Base-by-base conservation (phyloP, 192 early-diverging fungal species). In the Entomortierella lignicola region DNA sequence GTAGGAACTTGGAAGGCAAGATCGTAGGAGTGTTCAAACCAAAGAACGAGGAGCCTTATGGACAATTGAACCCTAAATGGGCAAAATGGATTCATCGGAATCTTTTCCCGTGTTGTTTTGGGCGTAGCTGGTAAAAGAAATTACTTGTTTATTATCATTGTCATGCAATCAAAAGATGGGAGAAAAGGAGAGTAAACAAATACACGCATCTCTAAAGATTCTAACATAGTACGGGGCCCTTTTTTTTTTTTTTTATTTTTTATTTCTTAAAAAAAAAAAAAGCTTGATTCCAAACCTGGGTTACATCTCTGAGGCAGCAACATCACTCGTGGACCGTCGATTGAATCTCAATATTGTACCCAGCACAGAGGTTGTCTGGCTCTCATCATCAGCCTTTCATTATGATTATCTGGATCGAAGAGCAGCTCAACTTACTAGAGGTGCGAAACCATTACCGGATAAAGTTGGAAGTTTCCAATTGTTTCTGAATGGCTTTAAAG, bases 21-120 rank as follows among this genome's bases (percentile, higher is more conserved):
- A 93, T 93, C 62, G 91, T 97, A 5, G 95, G 93, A 7, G 94
- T 97, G 0, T 97, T 96, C 79, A 97, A 97, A 68, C 96, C 87
- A 63, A 93, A 89, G 84, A 93, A 89, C 72, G 94, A 86, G 77
- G 90, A 91, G 52, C 89, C 88, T 8, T 92, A 91, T 58, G 88
- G 91, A 10, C 80, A 84, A 4, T 63, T 91, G 31, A 93, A 92
- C 69, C 89, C 89, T 3, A 96, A 97, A 81, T 97, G 94, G 95
- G 89, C 92, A 2, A 97, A 97, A 72, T 97, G 94, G 94, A 84
- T 96, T 21, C 96, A 97, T 63, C 82, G 92, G 18, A 94, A 94
- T 72, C 55, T 96, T 18, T 91, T 94, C 55, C 93, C 94, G 5
- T 97, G 94, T 71, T 95, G 89, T 57, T 97, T 97, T 88, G 95